Evolutionary conservation across 768 basidiomycete species (phyloP), one percentile per base, ranked within the genome.

Genomic region (Lanmaoa rubissima): DNA sequence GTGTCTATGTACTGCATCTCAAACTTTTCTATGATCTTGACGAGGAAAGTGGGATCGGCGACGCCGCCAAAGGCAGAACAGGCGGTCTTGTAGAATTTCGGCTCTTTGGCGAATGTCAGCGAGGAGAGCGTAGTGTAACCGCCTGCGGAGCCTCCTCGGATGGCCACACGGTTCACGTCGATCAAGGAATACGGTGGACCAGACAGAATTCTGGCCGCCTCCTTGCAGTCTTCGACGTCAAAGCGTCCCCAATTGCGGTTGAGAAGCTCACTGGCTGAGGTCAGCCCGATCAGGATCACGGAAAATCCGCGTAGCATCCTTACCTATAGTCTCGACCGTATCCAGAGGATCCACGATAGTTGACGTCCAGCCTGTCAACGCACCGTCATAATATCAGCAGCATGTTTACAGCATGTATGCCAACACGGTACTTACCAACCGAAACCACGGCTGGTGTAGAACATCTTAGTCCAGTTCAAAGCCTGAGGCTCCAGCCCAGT

Each of bases 261-360:
- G 5, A 92, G 80, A 14, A 83, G 79, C 16, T 84, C 76, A 41
- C 66, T 66, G 74, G 24, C 12, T 2, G 73, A 41, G 10, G 32
- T 64, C 32, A 54, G 49, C 31, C 0, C 7, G 48, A 13, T 19
- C 8, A 28, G n/a, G 8, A 7, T 28, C 17, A 19, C 8, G 19
- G 0, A 26, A 17, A 0, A n/a, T 28, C 5, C 5, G 26, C n/a
- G 6, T 36, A 11, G 5, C 1, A 31, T 40, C 16, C 74, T 43
- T 58, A 77, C 77, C 79, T 81, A 61, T 90, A 93, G n/a, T 71
- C 71, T 6, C 86, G 78, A 0, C 91, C 91, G 60, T 85, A 90
- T 0, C 86, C 85, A 14, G 83, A 82, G 0, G 86, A 87, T 4
- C 90, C 90, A 14, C 87, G 79, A 60, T 90, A 87, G 65, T 92